Evolutionary conservation across 2,329 filamentous ascomycete genomes (phyloP).

Genomic region (Colletotrichum brevisporum): DNA sequence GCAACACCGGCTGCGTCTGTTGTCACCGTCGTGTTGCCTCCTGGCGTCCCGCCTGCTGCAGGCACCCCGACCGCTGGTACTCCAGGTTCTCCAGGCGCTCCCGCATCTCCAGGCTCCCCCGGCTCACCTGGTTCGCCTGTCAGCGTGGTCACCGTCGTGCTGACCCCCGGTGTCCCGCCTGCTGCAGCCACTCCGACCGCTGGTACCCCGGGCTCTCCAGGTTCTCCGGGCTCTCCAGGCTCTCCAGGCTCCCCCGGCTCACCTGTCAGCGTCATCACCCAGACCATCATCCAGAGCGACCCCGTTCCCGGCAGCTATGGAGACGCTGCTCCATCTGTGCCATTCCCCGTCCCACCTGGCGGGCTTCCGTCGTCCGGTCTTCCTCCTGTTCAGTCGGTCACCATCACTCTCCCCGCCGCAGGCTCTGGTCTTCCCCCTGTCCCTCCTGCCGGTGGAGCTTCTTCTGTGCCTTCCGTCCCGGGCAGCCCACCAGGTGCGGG

Average conservation of each 20-base stretch:
- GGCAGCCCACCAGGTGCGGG: background rate
- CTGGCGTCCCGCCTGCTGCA: slow-evolving; percentile 17
- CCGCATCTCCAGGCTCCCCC: slow-evolving; percentile 5
- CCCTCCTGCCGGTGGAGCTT: background rate
- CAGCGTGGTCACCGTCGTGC: background rate
- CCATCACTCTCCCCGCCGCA: slow-evolving; percentile 1
- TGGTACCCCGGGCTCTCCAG: background rate
- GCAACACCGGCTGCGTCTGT: background rate
- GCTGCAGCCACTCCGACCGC: background rate
- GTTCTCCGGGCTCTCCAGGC: background rate
- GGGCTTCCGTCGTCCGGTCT: background rate
- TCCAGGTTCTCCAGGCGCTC: background rate
- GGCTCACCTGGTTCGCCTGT: background rate
- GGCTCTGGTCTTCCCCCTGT: background rate
- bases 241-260: background rate
- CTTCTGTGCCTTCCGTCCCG: background rate
- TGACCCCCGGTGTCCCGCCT: background rate
- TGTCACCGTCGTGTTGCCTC: background rate
- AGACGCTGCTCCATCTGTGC: slow-evolving; percentile 8
- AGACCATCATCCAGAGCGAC: slow-evolving; percentile 1
- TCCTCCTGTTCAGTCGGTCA: background rate
- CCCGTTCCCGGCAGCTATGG: slow-evolving; percentile 29
- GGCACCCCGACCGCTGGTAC: slow-evolving; percentile 6
- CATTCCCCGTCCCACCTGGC: background rate
- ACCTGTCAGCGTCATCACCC: background rate